phyloP scores from a whole-genome alignment of 805 yeast species.

The Ogataea haglerorum region DNA sequence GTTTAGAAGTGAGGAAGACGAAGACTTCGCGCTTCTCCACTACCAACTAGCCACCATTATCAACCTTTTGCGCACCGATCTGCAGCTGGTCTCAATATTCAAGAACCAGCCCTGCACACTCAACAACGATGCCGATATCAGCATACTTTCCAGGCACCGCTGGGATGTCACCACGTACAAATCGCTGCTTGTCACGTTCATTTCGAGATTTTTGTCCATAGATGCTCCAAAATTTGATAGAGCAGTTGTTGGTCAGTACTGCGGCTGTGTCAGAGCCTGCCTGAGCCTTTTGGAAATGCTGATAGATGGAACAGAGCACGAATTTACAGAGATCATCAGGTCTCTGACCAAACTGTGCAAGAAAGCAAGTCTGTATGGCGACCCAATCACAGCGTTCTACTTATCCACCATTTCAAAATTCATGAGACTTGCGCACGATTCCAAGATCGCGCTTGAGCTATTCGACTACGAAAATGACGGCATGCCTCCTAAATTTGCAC shows the following conservation, averaged over 20 bases:
- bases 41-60: constrained; percentile 57
- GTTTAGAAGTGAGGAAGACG: constrained; percentile 35
- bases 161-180: constrained; percentile 63
- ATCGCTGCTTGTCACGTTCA: constrained; percentile 44
- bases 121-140: constrained; percentile 42
- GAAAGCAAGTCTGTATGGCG: constrained; percentile 7
- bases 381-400: constrained; percentile 21
- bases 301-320: constrained; percentile 55
- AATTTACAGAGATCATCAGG: constrained; percentile 38
- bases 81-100: constrained; percentile 44
- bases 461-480: constrained; percentile 17
- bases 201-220: constrained; percentile 43
- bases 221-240: constrained; percentile 19
- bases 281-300: constrained; percentile 45
- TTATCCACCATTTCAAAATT: constrained; percentile 22
- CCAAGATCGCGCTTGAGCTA: constrained; percentile 12
- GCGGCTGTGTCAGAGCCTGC: constrained; percentile 39
- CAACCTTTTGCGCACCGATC: constrained; percentile 48
- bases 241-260: constrained; percentile 28
- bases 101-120: constrained; percentile 57
- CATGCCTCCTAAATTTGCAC: constrained; percentile 19
- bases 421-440: constrained; percentile 26
- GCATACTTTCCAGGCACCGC: constrained; percentile 38
- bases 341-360: constrained; percentile 17
- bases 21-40: constrained; percentile 61